These are phyloP conservation scores for Uromyces viciae-fabae DNA, from an alignment of 1,284 basidiomycete genomes.

Conservation along the genomic window DNA sequence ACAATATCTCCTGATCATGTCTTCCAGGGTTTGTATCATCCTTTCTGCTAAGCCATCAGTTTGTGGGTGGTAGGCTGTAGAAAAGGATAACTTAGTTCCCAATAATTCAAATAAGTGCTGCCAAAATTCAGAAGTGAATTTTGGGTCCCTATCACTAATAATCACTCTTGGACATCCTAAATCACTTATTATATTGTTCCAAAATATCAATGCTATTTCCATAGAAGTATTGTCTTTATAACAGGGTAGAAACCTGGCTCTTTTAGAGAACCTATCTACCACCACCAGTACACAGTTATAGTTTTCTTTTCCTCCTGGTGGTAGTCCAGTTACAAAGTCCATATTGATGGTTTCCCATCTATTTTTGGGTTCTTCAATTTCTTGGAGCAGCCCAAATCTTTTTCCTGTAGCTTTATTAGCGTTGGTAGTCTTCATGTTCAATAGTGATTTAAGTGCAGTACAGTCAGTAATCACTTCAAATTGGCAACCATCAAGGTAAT, in stretches of 20 bases:
- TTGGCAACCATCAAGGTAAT: neutral
- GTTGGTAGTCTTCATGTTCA: slow-evolving; percentile 1
- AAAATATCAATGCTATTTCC: neutral
- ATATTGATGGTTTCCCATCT: neutral
- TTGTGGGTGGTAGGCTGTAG: slow-evolving; percentile 8
- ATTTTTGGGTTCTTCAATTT: neutral
- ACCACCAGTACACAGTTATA: neutral
- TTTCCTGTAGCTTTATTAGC: neutral
- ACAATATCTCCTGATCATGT: neutral
- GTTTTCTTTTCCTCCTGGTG: neutral
- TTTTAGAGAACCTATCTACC: neutral
- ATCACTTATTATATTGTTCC: neutral
- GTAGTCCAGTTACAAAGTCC: neutral
- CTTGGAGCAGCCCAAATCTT: neutral
- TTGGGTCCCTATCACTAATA: neutral
- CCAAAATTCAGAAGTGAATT: neutral
- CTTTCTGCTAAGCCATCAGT: slow-evolving; percentile 17
- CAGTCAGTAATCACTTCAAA: slow-evolving; percentile 12
- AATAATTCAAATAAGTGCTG: neutral
- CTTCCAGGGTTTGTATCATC: slow-evolving; percentile 24
- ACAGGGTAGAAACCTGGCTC: neutral
- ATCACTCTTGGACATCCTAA: neutral
- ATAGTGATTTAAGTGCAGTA: neutral
- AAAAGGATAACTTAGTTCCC: slow-evolving; percentile 1
- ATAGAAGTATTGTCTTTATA: neutral